Evolutionary conservation across 2,329 filamentous ascomycete genomes (phyloP), one percentile per base, ranked within the genome.

Genomic region (Oidium heveae): DNA sequence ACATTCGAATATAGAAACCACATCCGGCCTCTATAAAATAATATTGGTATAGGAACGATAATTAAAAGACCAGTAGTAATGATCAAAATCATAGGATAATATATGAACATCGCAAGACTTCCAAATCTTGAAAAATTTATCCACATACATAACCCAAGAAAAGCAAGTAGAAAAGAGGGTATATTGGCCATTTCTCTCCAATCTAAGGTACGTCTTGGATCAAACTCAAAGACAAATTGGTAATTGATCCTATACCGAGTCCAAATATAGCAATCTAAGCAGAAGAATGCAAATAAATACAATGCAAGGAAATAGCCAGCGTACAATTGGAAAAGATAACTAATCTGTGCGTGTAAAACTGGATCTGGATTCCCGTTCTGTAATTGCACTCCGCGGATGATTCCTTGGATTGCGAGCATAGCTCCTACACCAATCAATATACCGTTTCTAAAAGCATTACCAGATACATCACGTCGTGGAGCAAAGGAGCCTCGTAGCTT

Each of bases 171-270:
- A 65, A 93, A 80, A 60, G 84, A 84, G 2, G 91, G 88, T 58
- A 96, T 81, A 72, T 91, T 84, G 7, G 83, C 73, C 33, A 95
- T 72, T 65, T 94, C 80, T 60, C 85, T 80, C 87, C 89, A 98
- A 66, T 96, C 86, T 32, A 96, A 70, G 59, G 82, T 78, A 65
- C 91, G 80, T 56, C 89, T 75, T 54, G 82, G 80, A 70, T 96
- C 88, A 64, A 94, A 91, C 68, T 98, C 91, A 64, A 98, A 98
- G 61, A 96, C 86, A 66, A 95, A 95, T 54, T 82, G 77, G 66
- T 96, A 96, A 65, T 98, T 98, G 68, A 98, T 85, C 67, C 89
- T 93, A 65, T 82, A 80, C 53, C 71, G 71, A 6, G 79, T 78
- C 86, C 89, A 98, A 16, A 94, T 69, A 55, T 80, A 79, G 65